Conservation (phyloP, 495 filamentous ascomycete species). For the Astrothelium macrocarpum region DNA sequence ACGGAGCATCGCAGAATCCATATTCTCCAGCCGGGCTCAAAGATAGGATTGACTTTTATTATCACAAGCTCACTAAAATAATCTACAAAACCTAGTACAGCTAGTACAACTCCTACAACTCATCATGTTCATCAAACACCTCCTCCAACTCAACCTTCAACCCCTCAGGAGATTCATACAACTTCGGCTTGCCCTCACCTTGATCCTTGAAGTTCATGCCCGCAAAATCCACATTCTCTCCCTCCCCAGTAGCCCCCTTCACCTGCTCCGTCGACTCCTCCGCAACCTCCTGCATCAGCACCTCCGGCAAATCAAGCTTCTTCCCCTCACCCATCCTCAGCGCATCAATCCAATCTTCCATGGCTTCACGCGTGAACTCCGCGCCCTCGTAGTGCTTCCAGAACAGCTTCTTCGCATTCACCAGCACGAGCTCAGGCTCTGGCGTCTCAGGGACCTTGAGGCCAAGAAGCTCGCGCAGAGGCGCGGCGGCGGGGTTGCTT, state of each 20-base stretch:
- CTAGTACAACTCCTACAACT: conserved; percentile 7
- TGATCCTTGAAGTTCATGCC: conserved; percentile 6
- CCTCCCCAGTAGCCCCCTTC: conserved; percentile 18
- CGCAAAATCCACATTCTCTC: conserved; percentile 9
- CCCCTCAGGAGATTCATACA: conserved; percentile 17
- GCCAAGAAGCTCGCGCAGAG: conserved; percentile 51
- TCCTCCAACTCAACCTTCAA: conserved; percentile 21
- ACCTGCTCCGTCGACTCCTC: conserved; percentile 37
- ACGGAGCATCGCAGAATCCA: too few relatives aligned
- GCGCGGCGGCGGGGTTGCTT: conserved; percentile 46
- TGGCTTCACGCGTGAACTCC: conserved; percentile 46
- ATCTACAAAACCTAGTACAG: too few relatives aligned
- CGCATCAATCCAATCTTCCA: conserved; percentile 81
- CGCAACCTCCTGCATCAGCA: conserved; percentile 42
- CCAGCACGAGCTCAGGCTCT: conserved; percentile 58
- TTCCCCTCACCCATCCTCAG: conserved; percentile 76
- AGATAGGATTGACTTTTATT: neutral
- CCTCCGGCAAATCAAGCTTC: conserved; percentile 73
- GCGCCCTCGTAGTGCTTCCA: conserved; percentile 57
- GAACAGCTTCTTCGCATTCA: conserved; percentile 81
- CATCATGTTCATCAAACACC: conserved; percentile 20
- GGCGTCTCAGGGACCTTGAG: conserved; percentile 38
- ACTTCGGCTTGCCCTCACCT: conserved; percentile 12
- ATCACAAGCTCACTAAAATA: neutral
- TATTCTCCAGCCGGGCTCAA: neutral